These are phyloP conservation scores for Patellaria atrata DNA, from an alignment of 495 filamentous ascomycete species.

Conservation along the genomic window DNA sequence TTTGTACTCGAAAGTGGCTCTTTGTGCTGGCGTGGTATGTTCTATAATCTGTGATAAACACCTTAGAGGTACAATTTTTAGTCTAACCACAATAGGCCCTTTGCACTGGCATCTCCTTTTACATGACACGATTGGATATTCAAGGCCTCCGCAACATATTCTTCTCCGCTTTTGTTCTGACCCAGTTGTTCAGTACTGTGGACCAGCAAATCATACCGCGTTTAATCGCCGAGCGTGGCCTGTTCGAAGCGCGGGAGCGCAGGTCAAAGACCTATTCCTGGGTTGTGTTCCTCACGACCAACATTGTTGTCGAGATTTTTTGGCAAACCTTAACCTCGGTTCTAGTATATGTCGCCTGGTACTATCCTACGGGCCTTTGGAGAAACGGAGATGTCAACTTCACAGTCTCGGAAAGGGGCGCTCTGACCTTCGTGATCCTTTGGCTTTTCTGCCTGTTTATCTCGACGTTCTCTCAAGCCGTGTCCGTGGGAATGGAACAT, in stretches of 20 bases:
- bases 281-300: slow-evolving; percentile 27
- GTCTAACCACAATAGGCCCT: slow-evolving; percentile 5
- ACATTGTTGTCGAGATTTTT: slow-evolving; percentile 54
- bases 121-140: not conserved
- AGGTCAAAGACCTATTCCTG: slow-evolving; percentile 8
- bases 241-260: slow-evolving; percentile 9
- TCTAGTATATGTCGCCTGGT: slow-evolving; percentile 5
- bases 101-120: slow-evolving; percentile 4
- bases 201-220: slow-evolving; percentile 7
- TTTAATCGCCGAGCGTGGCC: not conserved
- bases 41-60: not conserved
- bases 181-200: slow-evolving; percentile 4
- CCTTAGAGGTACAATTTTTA: not conserved
- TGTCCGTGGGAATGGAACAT: not conserved
- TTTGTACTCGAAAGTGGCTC: slow-evolving; percentile 4
- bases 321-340: slow-evolving; percentile 5
- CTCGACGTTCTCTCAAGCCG: slow-evolving; percentile 9
- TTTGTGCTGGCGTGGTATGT: slow-evolving; percentile 8
- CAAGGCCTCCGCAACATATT: slow-evolving; percentile 6
- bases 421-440: slow-evolving; percentile 2
- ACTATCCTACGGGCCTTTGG: slow-evolving; percentile 6
- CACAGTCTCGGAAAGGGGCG: slow-evolving; percentile 2
- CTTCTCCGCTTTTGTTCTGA: slow-evolving; percentile 7
- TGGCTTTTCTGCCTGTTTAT: slow-evolving; percentile 8
- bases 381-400: slow-evolving; percentile 4